phyloP scores from a whole-genome alignment of 768 basidiomycete genomes.

The Lentinula raphanica region DNA sequence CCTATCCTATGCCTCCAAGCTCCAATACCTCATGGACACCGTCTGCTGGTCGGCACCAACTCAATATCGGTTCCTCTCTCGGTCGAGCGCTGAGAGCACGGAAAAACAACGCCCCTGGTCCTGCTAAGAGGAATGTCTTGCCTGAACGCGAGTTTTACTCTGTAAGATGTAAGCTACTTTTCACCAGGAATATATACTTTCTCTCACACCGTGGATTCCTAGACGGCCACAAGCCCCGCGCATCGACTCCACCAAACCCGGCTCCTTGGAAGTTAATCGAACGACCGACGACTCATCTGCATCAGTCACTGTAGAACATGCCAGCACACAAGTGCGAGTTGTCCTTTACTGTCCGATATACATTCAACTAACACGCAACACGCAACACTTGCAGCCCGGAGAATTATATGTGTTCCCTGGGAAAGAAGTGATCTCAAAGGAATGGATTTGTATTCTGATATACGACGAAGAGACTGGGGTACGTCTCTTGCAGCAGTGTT shows the following conservation, averaged over 20 bases:
- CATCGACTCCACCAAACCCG: conserved; percentile 60
- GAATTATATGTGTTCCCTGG: conserved; percentile 57
- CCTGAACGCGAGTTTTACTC: conserved; percentile 71
- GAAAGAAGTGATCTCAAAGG: conserved; percentile 52
- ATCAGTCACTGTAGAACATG: conserved; percentile 53
- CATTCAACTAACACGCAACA: conserved; percentile 2
- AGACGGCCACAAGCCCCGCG: conserved; percentile 81
- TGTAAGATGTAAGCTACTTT: conserved; percentile 56
- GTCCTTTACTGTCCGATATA: neutral
- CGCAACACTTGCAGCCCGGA: conserved; percentile 33
- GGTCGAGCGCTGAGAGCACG: conserved; percentile 64
- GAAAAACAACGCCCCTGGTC: conserved; percentile 38
- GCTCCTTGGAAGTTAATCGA: conserved; percentile 57
- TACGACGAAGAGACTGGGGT: conserved; percentile 74
- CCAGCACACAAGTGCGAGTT: conserved; percentile 55
- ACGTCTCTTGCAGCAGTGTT: conserved; percentile 19
- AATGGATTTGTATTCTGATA: conserved; percentile 73
- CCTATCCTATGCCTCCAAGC: conserved; percentile 32
- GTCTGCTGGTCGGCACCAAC: conserved; percentile 48
- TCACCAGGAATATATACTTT: neutral
- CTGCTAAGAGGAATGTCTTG: conserved; percentile 36
- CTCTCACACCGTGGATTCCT: neutral
- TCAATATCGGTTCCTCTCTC: conserved; percentile 60
- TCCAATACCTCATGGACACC: conserved; percentile 50
- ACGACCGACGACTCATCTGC: conserved; percentile 43